Evolutionary conservation across 2,329 filamentous ascomycete species (phyloP).

Genomic region (Aulographum hederae): DNA sequence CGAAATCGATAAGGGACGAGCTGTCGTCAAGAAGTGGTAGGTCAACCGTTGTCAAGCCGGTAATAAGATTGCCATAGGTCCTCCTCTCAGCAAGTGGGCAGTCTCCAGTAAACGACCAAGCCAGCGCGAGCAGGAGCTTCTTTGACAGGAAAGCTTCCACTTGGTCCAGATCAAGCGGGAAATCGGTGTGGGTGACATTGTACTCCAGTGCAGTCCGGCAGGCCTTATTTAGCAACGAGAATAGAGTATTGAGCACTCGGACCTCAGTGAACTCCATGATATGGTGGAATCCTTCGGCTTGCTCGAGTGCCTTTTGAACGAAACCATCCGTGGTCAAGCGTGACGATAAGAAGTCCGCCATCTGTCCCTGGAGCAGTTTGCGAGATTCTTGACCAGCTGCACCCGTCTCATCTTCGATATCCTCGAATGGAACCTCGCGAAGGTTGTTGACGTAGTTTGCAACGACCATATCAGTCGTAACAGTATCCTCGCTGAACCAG

Average conservation of each 20-base stretch:
- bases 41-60: constrained; percentile 68
- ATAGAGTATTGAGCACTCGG: constrained; percentile 78
- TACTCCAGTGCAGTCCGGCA: constrained; percentile 90
- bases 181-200: constrained; percentile 85
- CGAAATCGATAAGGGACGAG: constrained; percentile 86
- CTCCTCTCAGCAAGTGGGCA: constrained; percentile 81
- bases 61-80: constrained; percentile 69
- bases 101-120: constrained; percentile 93
- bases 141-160: constrained; percentile 80
- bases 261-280: constrained; percentile 98
- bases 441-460: constrained; percentile 76
- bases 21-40: constrained; percentile 61
- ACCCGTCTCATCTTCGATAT: constrained; percentile 81
- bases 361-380: constrained; percentile 63
- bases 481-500: constrained; percentile 98
- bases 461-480: constrained; percentile 84
- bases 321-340: constrained; percentile 67
- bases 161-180: constrained; percentile 78
- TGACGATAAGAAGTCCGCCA: constrained; percentile 60
- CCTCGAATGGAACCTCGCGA: constrained; percentile 71
- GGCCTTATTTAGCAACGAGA: constrained; percentile 87
- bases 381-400: constrained; percentile 30
- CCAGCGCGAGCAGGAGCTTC: constrained; percentile 78
- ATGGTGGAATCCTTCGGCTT: constrained; percentile 66
- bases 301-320: constrained; percentile 55